Evolutionary conservation across 2,329 filamentous ascomycete genomes (phyloP), one percentile per base, ranked within the genome.

Genomic region (Dryadomyces quercivorus): DNA sequence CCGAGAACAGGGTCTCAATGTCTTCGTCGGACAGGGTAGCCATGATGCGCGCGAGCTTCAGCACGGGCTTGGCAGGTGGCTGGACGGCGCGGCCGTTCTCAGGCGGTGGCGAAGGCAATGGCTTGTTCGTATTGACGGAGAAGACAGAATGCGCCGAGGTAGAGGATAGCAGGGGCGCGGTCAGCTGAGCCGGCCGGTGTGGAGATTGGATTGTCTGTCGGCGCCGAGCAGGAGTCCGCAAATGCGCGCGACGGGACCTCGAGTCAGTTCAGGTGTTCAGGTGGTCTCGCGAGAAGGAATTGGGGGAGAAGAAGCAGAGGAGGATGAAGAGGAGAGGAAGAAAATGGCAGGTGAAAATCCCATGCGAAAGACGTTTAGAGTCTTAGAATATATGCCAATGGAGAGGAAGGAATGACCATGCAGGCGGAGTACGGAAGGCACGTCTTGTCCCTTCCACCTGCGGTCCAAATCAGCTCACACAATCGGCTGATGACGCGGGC

Each of bases 1-100:
- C 84, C 26, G 84, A 85, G 71, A 88, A 88, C 62, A 88, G 75
- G 66, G 81, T 80, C 68, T 84, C 80, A 52, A 88, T 70, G 60
- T 86, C 81, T 44, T 73, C 70, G 48, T 80, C 74, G 61, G 69
- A 75, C 56, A 85, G 70, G 50, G 75, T 75, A 47, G 78, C 72
- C 74, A 83, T 83, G 68, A 80, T 82, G 64, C 75, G 73, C 57
- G 74, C 70, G 43, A 81, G 67, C 62, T 73, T 78, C 57, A 81
- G 65, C 55, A 75, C 66, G 40, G 73, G 74, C 59, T 67, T 73
- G 55, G 65, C 64, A 45, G 69, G 65, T 50, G 65, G 65, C 57
- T 65, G 67, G 62, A 69, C 64, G 55, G 67, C 66, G 59, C 69
- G 65, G 57, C 75, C 70, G 60, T 67, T 67, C 55, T 69, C 69